These are phyloP conservation scores for Withania somnifera DNA, from an alignment of 305 asterid species.

Conservation along the genomic window DNA sequence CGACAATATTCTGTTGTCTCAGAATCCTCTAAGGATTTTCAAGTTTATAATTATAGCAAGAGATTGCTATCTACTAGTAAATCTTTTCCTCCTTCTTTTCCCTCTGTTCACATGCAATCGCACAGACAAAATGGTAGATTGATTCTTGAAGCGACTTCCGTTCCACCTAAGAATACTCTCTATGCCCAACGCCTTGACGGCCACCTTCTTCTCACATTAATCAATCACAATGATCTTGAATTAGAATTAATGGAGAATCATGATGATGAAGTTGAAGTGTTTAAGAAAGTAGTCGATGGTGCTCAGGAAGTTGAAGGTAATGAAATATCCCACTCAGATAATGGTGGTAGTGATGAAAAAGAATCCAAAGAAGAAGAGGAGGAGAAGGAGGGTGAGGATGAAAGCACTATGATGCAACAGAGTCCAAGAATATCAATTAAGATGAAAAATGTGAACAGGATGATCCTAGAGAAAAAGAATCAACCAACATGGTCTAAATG, in stretches of 20 bases:
- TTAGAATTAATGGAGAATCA: constrained; percentile 4
- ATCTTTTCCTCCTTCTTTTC: constrained; percentile 50
- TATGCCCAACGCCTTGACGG: constrained; percentile 48
- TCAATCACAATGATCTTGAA: neutral
- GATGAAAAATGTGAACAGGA: constrained; percentile 21
- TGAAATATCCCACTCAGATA: neutral
- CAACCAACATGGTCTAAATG: neutral
- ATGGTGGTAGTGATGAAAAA: neutral
- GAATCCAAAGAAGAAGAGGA: neutral
- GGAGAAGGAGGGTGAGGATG: neutral
- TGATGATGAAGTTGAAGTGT: constrained; percentile 5
- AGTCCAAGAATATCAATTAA: constrained; percentile 16
- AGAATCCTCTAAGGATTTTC: constrained; percentile 16
- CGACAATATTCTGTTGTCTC: neutral
- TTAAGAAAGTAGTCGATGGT: constrained; percentile 8
- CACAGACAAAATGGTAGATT: constrained; percentile 54
- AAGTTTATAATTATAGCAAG: constrained; percentile 19
- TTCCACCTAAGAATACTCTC: constrained; percentile 37
- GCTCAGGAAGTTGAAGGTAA: constrained; percentile 17
- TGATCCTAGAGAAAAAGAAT: constrained; percentile 10
- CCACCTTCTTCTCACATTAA: constrained; percentile 44
- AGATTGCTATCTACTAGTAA: constrained; percentile 17
- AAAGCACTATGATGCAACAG: constrained; percentile 6
- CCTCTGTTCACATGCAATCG: constrained; percentile 44
- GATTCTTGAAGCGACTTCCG: constrained; percentile 54